Evolutionary conservation across 2,329 filamentous ascomycete genomes (phyloP), one percentile per base, ranked within the genome.

Genomic region (Talaromyces marneffei): DNA sequence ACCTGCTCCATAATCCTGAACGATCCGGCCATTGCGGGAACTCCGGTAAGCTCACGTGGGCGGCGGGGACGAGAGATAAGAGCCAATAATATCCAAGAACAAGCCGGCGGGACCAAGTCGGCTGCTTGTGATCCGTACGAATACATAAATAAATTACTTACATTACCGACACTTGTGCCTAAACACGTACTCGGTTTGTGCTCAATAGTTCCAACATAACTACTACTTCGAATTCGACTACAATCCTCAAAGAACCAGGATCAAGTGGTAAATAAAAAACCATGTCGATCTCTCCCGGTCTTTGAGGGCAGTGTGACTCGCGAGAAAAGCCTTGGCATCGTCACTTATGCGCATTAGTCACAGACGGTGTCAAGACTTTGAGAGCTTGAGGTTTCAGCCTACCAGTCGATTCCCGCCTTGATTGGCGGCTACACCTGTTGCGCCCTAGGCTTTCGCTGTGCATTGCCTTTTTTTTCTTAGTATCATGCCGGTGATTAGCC

Each of bases 361-460:
- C 44, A 8, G 23, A 6, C 44, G 29, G 44, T 25, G 20, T 44
- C 14, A 14, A n/a, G 23, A 29, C 44, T 29, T 27, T 27, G 44
- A n/a, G 25, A 50, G 25, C 46, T 12, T 52, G 29, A 20, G 48
- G 48, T 52, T 52, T 52, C 48, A 52, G 48, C 48, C 48, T 52
- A 40, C 53, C 53, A 56, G 25, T 56, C 35, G 35, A 56, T 56
- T 56, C 35, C 53, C 53, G 53, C 53, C 53, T 20, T 52, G 48
- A 52, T 52, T 52, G 48, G 48, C 48, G 48, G 27, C 27, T 52
- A 52, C 25, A 37, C 33, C 39, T 29, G 52, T 55, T 42, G 48
- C 48, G 9, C 35, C n/a, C 53, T 29, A 40, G 33, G 53, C 53
- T 27, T 7, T 56, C 53, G 53, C 53, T 42, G 35, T 27, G 53